A percentile compares a stretch with the other conserved stretches of the same genome.
Conservation (phyloP, 2,329 filamentous ascomycete genomes). For the Pseudocercospora fuligena region DNA sequence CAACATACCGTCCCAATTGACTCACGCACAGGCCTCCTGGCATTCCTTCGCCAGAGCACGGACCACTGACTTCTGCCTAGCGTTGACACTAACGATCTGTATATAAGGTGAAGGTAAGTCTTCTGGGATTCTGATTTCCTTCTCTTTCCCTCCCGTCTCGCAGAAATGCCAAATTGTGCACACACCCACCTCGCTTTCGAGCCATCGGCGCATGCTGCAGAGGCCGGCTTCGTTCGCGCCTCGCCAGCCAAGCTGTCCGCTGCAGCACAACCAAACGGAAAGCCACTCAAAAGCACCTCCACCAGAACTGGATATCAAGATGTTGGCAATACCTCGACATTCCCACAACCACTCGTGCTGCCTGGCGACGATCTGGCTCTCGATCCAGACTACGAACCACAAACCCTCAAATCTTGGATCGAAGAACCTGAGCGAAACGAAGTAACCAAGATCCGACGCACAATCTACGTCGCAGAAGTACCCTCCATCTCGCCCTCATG, state of each 20-base stretch:
- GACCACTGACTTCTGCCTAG: background rate
- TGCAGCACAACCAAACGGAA: background rate
- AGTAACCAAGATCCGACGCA: constrained; percentile 52
- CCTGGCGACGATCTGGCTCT: constrained; percentile 63
- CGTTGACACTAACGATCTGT: background rate
- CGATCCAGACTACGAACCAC: constrained; percentile 57
- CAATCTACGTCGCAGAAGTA: constrained; percentile 59
- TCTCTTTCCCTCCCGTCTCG: background rate
- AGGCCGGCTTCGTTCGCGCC: background rate
- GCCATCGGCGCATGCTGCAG: background rate
- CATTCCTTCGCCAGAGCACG: background rate
- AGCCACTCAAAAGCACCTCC: background rate
- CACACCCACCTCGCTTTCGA: background rate
- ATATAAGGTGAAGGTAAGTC: background rate
- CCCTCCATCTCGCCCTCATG: constrained; percentile 49
- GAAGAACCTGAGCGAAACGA: constrained; percentile 54
- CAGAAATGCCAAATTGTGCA: background rate
- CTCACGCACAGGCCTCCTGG: background rate
- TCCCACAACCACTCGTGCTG: constrained; percentile 64
- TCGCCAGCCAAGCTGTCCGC: background rate
- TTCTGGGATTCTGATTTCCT: background rate
- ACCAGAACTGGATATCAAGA: background rate
- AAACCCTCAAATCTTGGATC: constrained; percentile 60
- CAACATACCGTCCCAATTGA: background rate
- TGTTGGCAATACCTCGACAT: constrained; percentile 40